These are phyloP conservation scores for Aspergillus alliaceus DNA, from an alignment of 2,329 filamentous ascomycete genomes.

Conservation along the genomic window DNA sequence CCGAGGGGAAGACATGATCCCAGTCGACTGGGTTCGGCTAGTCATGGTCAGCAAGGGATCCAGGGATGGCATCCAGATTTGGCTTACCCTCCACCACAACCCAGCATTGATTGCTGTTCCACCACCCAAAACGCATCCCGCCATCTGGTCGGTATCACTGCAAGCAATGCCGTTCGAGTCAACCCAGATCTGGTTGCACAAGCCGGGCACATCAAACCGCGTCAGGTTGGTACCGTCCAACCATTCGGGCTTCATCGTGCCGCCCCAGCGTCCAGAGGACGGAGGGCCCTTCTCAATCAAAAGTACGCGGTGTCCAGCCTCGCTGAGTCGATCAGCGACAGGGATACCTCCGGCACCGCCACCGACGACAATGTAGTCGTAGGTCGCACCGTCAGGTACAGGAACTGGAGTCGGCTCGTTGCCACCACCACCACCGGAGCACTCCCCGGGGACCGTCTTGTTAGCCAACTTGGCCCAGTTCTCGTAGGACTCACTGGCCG, in stretches of 20 bases:
- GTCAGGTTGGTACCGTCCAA: constrained; percentile 59
- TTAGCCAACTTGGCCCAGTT: constrained; percentile 31
- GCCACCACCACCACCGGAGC: constrained; percentile 6
- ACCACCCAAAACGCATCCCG: constrained; percentile 69
- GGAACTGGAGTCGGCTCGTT: constrained; percentile 1
- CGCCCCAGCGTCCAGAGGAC: constrained; percentile 66
- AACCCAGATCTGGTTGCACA: constrained; percentile 70
- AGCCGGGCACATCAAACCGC: constrained; percentile 69
- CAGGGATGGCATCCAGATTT: not conserved
- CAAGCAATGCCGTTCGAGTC: constrained; percentile 56
- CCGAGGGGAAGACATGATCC: constrained; percentile 7
- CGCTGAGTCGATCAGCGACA: constrained; percentile 59
- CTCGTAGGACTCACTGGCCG: constrained; percentile 41
- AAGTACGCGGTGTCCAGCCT: constrained; percentile 64
- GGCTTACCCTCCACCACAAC: constrained; percentile 9
- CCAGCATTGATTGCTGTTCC: constrained; percentile 9
- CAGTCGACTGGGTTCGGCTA: constrained; percentile 8
- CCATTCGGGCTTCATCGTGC: constrained; percentile 62
- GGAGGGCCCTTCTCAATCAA: constrained; percentile 62
- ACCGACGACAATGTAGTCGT: constrained; percentile 50
- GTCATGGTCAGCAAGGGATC: not conserved
- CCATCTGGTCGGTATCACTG: constrained; percentile 70
- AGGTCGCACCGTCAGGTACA: constrained; percentile 10
- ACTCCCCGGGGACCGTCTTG: constrained; percentile 18
- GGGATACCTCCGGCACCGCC: constrained; percentile 55